Base-by-base conservation (phyloP, 2,329 filamentous ascomycete genomes). In the Stemphylium lycopersici region DNA sequence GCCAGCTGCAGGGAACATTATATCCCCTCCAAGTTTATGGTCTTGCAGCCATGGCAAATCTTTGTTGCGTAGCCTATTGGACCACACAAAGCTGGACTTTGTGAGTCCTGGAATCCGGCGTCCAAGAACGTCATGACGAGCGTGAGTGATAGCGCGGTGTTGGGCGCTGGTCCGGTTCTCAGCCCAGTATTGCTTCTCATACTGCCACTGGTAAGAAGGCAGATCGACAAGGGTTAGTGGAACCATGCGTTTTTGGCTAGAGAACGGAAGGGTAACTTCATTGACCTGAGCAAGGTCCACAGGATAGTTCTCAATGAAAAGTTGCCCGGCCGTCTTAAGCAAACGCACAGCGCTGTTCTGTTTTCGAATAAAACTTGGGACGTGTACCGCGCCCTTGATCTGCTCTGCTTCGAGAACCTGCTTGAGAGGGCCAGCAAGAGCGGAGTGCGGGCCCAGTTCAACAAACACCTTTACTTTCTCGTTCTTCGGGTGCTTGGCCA, bases 21-120 rank as follows among this genome's bases (percentile, higher is more conserved):
- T 59, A 10, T 76, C 62, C 0, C 66, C 65, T 2, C 72, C 66
- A 3, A 67, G 12, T 15, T 42, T 16, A 56, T 84, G 79, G 36
- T 80, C 77, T 0, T 60, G 56, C 3, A 82, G 45, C 81, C 81
- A 84, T 0, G 78, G 75, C 0, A 75, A 50, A 36, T 80, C 71
- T 0, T 70, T 64, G 2, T 76, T 50, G 3, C 68, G 62, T 2
- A 82, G 57, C 2, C 78, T 41, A 39, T 79, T 80, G 0, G 77
- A 63, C 78, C 79, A 84, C 0, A 54, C 40, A 0, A 78, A 77
- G 12, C 76, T 66, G 0, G 69, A 20, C 16, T 34, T 29, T 5
- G 48, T n/a, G 4, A 16, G 29, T 3, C 46, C 43, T 3, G 38
- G 15, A 2, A 42, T 8, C 6, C 40, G 33, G 6, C 37, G n/a